phyloP scores from a whole-genome alignment of 257 asterid genomes.

The Solanum chaucha region DNA sequence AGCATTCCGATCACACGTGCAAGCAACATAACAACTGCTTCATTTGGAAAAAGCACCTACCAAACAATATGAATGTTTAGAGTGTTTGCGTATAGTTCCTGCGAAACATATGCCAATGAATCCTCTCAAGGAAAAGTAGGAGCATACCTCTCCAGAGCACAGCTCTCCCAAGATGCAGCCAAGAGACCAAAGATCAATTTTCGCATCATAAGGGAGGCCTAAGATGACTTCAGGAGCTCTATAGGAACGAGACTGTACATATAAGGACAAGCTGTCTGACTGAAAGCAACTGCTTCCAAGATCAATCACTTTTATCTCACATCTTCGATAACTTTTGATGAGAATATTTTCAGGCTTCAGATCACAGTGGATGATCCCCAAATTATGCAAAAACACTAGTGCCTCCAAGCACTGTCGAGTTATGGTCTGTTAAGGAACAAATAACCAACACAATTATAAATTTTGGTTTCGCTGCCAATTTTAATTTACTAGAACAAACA shows the following conservation, averaged over 20 bases:
- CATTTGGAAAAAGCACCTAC: slow-evolving; percentile 93
- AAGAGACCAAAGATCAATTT: slow-evolving; percentile 91
- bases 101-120: no score
- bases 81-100: background rate
- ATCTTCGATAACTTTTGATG: no score
- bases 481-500: background rate
- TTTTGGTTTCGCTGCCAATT: background rate
- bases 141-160: slow-evolving; percentile 72
- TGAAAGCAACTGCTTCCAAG: no score
- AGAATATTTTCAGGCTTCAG: no score
- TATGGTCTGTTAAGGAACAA: no score
- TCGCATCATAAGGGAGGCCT: background rate
- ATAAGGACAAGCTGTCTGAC: no score
- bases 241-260: no score
- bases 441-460: background rate
- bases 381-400: no score
- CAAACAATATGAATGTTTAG: slow-evolving; percentile 1
- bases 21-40: slow-evolving; percentile 55
- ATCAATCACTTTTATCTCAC: no score
- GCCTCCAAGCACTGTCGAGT: no score
- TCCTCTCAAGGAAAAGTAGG: background rate
- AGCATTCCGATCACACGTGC: slow-evolving; percentile 63
- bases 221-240: no score
- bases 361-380: no score
- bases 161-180: slow-evolving; percentile 91